Conservation (phyloP, 257 asterid species). For the Solanum piurae region DNA sequence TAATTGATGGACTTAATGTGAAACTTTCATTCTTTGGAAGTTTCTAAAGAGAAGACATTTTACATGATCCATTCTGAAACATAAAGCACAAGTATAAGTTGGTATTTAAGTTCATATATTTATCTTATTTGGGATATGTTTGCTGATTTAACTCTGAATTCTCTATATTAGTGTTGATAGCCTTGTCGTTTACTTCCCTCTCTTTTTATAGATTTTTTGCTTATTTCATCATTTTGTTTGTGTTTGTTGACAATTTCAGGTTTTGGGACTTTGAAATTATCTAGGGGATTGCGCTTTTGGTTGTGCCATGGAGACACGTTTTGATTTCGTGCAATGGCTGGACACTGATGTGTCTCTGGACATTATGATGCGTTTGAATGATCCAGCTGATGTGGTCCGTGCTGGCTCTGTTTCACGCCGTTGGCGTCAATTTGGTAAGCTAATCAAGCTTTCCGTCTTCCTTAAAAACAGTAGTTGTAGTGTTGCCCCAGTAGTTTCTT, state of each 20-base stretch:
- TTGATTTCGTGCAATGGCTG: conserved; percentile 42
- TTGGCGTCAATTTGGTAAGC: conserved; percentile 73
- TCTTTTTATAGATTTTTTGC: not conserved
- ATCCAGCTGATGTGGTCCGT: conserved; percentile 59
- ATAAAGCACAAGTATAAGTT: not conserved
- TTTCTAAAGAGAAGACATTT: not conserved
- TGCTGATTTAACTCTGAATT: not conserved
- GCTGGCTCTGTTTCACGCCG: conserved; percentile 42
- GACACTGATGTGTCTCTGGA: conserved; percentile 31
- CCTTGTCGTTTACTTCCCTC: not conserved
- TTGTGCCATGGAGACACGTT: conserved; percentile 14
- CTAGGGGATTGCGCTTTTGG: not conserved
- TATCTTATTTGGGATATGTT: not conserved
- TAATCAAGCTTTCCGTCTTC: not conserved
- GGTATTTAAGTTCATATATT: not conserved
- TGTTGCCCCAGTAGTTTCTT: not conserved
- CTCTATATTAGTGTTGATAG: not conserved
- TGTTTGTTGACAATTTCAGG: not conserved
- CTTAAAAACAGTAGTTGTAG: not conserved
- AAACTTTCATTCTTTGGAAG: not conserved
- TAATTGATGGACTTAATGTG: not conserved
- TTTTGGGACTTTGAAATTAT: not conserved
- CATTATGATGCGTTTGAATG: conserved; percentile 47
- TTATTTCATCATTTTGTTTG: not conserved
- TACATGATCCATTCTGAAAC: not conserved